Percentiles rank a stretch among this genome's conserved stretches.
These are phyloP conservation scores for Mimosa bimucronata DNA, from an alignment of 306 rosid species.

Conservation along the genomic window DNA sequence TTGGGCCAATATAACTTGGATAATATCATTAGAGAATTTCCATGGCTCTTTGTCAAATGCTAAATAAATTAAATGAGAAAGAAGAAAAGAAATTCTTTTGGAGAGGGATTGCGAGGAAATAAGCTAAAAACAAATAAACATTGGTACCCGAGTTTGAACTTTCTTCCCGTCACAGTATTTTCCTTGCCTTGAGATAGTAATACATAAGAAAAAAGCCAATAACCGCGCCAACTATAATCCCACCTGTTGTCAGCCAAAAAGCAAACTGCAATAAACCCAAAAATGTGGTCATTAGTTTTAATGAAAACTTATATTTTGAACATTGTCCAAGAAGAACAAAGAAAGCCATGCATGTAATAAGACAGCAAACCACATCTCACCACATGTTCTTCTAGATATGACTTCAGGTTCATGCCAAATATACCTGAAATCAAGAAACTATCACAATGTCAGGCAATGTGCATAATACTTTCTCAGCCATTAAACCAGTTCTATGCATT, in stretches of 20 bases:
- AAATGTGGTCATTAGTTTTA: constrained; percentile 18
- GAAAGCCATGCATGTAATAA: constrained; percentile 19
- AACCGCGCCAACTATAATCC: constrained; percentile 76
- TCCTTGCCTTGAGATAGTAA: constrained; percentile 77
- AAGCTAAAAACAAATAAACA: not conserved
- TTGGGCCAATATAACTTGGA: not conserved
- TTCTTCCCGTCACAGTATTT: constrained; percentile 61
- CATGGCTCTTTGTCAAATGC: constrained; percentile 2
- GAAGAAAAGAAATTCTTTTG: not conserved
- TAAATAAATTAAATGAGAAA: not conserved
- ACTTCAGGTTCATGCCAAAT: constrained; percentile 97
- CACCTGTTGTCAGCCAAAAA: constrained; percentile 94
- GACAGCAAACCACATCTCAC: constrained; percentile 51
- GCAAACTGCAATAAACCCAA: constrained; percentile 74
- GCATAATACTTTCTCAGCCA: constrained; percentile 26
- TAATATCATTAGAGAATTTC: constrained; percentile 23
- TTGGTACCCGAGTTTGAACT: constrained; percentile 54
- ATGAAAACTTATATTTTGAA: constrained; percentile 26
- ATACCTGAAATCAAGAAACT: constrained; percentile 68
- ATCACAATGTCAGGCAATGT: constrained; percentile 31
- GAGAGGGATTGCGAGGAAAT: constrained; percentile 18
- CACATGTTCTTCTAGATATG: constrained; percentile 94
- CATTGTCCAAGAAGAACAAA: constrained; percentile 33
- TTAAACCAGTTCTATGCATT: constrained; percentile 18
- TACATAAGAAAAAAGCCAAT: constrained; percentile 75